Evolutionary conservation across 257 asterid genomes (phyloP), one percentile per base, ranked within the genome.

Genomic region (Linaria vulgaris): DNA sequence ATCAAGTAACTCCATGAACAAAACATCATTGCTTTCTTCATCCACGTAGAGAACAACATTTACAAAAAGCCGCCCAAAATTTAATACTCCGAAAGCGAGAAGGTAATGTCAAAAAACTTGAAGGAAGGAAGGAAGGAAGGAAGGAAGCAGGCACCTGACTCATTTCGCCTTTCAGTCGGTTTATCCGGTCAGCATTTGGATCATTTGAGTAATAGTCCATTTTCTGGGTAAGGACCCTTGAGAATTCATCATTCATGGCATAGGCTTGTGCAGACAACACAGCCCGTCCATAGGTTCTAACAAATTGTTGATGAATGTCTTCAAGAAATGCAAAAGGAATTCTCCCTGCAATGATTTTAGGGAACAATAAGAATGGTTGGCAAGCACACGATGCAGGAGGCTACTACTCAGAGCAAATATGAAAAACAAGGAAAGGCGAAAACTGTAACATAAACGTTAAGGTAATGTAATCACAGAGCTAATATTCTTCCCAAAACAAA

Each of bases 231-330:
- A 94, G 81, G 64, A 94, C 88, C 83, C 99, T 84, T 27, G 99
- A 87, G 75, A 94, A 94, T 61, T 94, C 99, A 69, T 90, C 99
- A 69, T 92, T 94, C 99, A 94, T 94, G 39, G 95, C 96, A 78
- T 94, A 94, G 45, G 96, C 95, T 71, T 94, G 97, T 11, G 99
- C 97, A 20, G 99, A 78, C 61, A 94, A 75, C 41, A 90, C 99
- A 64, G 97, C 92, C 73, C 99, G 85, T 38, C 95, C 96, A 77
- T 87, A 94, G 20, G 96, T 94, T 78, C 95, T 82, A 56, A 94
- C 99, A 74, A 94, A 94, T 77, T 85, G 82, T 72, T 87, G 96
- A 74, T 94, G 99, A 70, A 94, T 85, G 52, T 94, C 99, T 79
- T 94, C 99, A 43, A 94, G 97, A 73, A 94, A 94, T 13, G 96